Percentiles rank a stretch among this genome's conserved stretches.
Evolutionary conservation across 495 filamentous ascomycete genomes (phyloP).

Genomic region (Talaromyces liani): DNA sequence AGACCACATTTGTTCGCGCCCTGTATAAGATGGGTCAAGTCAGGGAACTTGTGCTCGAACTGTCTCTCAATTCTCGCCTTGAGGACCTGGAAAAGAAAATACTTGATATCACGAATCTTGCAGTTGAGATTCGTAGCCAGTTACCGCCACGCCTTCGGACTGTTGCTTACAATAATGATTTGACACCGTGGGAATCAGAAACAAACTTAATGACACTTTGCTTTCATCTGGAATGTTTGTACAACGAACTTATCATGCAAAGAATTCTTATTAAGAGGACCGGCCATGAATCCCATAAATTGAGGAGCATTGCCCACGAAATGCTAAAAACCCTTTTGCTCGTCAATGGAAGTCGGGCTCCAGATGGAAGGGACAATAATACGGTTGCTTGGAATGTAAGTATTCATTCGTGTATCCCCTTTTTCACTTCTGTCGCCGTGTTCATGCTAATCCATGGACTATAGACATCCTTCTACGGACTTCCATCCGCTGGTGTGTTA

Average conservation of each 20-base stretch:
- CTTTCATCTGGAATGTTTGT: conserved; percentile 25
- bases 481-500: conserved; percentile 13
- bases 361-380: conserved; percentile 14
- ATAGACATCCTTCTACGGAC: conserved; percentile 14
- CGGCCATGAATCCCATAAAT: conserved; percentile 25
- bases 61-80: conserved; percentile 34
- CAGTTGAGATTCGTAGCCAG: conserved; percentile 5
- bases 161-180: conserved; percentile 12
- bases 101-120: not conserved
- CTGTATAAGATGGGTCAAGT: conserved; percentile 34
- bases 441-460: not conserved
- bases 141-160: conserved; percentile 8
- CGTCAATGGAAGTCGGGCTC: conserved; percentile 28
- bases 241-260: conserved; percentile 43
- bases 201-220: conserved; percentile 13
- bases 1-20: conserved; percentile 30
- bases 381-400: conserved; percentile 12
- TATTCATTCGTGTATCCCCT: not conserved
- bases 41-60: conserved; percentile 47
- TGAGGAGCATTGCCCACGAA: conserved; percentile 34
- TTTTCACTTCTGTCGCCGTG: not conserved
- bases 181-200: conserved; percentile 11
- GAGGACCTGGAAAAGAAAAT: conserved; percentile 17
- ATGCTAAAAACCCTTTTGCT: conserved; percentile 30
- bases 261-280: conserved; percentile 38